Base-by-base conservation (phyloP, 2,329 filamentous ascomycete species). In the Neonectria faginata region DNA sequence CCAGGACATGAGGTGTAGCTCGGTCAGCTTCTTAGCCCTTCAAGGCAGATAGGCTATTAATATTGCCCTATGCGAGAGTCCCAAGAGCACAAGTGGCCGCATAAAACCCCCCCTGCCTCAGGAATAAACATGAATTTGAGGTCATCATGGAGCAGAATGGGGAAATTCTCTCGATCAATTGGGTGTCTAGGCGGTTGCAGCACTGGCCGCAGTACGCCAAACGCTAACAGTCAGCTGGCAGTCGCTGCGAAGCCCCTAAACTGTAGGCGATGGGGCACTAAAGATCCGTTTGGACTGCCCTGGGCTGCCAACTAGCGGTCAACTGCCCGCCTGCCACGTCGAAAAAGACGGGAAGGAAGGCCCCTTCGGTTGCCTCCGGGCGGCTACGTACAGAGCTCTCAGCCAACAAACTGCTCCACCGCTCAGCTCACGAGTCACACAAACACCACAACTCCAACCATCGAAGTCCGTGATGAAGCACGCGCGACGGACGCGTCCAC, bases 361-460 rank as follows among this genome's bases (percentile, higher is more conserved):
- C 47, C 36, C 33, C 25, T 48, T 71, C 70, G 70, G 70, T 61
- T 69, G 57, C 64, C 60, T 67, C 66, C 61, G 58, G 65, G 71
- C 71, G 71, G 61, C 48, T 73, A 66, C 54, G 42, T 52, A 22
- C 53, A 47, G 41, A 69, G 69, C 58, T 67, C 54, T 55, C 71
- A 67, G 61, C 64, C 61, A 42, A 65, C 70, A 70, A 72, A 72
- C 66, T 20, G 39, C 11, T 65, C 64, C 57, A 51, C 53, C 64
- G 52, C 18, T 41, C 25, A 36, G 44, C 25, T 18, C 8, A 36
- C 22, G 14, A 60, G 22, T 5, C 9, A 31, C 33, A 58, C 56
- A 25, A 39, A 22, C 25, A 39, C 18, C 48, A 53, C n/a, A 31
- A 33, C 55, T 55, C 54, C 60, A 53, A 57, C 54, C 60, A 57